Evolutionary conservation across 163 green algal species (phyloP).

Genomic region (Scenedesmus sp.): DNA sequence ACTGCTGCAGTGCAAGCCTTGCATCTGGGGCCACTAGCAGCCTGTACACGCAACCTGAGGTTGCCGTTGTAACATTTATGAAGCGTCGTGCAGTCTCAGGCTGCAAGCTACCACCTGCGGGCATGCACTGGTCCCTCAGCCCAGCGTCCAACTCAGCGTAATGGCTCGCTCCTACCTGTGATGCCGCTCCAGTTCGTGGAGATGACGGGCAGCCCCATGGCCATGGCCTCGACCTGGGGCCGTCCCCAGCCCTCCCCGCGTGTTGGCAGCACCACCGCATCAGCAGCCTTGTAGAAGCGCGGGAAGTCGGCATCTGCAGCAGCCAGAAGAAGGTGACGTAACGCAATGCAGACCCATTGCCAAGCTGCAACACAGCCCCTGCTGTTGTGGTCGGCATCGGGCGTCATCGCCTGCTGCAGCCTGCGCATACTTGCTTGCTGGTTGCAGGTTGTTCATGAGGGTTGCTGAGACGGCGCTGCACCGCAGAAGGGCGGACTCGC

Average conservation of each 20-base stretch:
- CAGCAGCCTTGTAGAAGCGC: constrained; percentile 73
- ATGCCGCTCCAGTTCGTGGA: constrained; percentile 84
- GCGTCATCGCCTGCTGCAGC: no score
- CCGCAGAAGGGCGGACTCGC: background rate
- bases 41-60: no score
- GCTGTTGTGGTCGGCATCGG: no score
- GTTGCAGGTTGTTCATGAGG: no score
- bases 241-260: constrained; percentile 90
- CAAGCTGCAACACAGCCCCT: background rate
- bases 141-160: no score
- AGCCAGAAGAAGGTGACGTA: no score
- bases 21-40: no score
- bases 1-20: no score
- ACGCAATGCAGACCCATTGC: background rate
- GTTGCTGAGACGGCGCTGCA: no score
- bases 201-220: constrained; percentile 80
- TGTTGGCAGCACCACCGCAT: constrained; percentile 86
- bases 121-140: background rate
- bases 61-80: no score
- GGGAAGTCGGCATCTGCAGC: constrained; percentile 62
- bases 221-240: constrained; percentile 44
- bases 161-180: no score
- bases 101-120: background rate
- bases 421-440: background rate
- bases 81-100: no score